phyloP scores from a whole-genome alignment of 192 early-diverging fungal species.

The Podila epigama region DNA sequence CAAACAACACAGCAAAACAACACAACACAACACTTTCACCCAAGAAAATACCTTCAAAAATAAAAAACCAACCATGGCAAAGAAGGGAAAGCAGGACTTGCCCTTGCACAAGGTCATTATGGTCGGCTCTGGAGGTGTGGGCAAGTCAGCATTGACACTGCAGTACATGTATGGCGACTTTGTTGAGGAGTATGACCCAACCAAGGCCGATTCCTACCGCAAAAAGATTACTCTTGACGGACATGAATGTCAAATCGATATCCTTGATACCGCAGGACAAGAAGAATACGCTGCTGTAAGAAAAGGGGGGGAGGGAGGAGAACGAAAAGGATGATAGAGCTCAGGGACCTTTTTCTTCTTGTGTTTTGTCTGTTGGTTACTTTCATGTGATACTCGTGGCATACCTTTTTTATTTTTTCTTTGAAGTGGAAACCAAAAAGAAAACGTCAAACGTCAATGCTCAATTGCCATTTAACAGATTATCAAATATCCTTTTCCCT shows the following conservation, averaged over 20 bases:
- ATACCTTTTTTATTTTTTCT: neutral
- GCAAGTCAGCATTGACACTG: conserved; percentile 88
- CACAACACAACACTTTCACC: neutral
- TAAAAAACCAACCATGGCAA: conserved; percentile 60
- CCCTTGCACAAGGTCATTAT: conserved; percentile 92
- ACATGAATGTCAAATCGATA: conserved; percentile 86
- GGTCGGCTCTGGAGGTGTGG: conserved; percentile 91
- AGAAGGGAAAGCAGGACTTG: conserved; percentile 70
- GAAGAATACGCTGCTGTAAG: conserved; percentile 89
- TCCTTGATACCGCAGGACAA: conserved; percentile 89
- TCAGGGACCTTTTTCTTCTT: neutral
- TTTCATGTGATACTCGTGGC: too few relatives aligned
- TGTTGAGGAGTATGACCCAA: conserved; percentile 94
- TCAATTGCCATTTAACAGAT: too few relatives aligned
- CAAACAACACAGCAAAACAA: too few relatives aligned
- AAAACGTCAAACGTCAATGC: too few relatives aligned
- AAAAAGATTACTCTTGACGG: conserved; percentile 81
- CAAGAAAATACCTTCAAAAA: neutral
- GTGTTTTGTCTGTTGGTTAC: too few relatives aligned
- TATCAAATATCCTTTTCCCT: neutral
- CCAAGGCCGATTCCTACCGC: conserved; percentile 90
- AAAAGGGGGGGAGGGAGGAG: neutral
- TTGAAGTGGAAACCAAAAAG: neutral
- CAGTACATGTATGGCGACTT: conserved; percentile 95
- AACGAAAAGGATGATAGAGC: neutral